Percentiles rank a stretch among this genome's conserved stretches.
phyloP scores from a whole-genome alignment of 1,284 basidiomycete species.

The Cystobasidiaceae sp. region DNA sequence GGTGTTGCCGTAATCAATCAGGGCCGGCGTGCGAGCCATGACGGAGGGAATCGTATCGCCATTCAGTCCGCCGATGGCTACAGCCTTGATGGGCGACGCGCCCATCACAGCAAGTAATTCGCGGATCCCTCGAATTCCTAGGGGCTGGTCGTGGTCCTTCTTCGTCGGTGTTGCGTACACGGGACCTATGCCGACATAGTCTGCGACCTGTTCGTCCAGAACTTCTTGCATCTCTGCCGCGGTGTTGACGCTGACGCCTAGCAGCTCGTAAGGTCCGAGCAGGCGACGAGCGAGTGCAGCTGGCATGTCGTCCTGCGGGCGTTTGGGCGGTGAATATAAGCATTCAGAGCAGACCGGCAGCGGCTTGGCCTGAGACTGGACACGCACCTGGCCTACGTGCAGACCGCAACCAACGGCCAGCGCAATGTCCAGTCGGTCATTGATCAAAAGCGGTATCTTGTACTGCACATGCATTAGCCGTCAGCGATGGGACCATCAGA shows the following conservation, averaged over 20 bases:
- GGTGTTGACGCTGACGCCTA: slow-evolving; percentile 76
- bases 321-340: background rate
- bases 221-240: slow-evolving; percentile 57
- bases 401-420: slow-evolving; percentile 71
- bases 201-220: slow-evolving; percentile 55
- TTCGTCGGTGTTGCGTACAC: slow-evolving; percentile 48
- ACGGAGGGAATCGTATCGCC: slow-evolving; percentile 57
- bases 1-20: background rate
- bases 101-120: slow-evolving; percentile 61
- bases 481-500: background rate
- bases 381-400: slow-evolving; percentile 64
- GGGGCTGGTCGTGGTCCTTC: slow-evolving; percentile 38
- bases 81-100: slow-evolving; percentile 60
- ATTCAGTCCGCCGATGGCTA: slow-evolving; percentile 62
- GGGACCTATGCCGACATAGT: slow-evolving; percentile 80
- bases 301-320: slow-evolving; percentile 70
- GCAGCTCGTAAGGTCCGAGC: slow-evolving; percentile 64
- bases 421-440: slow-evolving; percentile 84
- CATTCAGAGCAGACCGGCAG: background rate
- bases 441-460: slow-evolving; percentile 80
- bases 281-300: slow-evolving; percentile 62
- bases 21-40: slow-evolving; percentile 46
- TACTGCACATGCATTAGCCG: slow-evolving; percentile 50
- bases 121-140: slow-evolving; percentile 54
- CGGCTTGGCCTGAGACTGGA: background rate